Base-by-base conservation (phyloP, 164 flowering plant genomes). In the Dillenia suffruticosa region DNA sequence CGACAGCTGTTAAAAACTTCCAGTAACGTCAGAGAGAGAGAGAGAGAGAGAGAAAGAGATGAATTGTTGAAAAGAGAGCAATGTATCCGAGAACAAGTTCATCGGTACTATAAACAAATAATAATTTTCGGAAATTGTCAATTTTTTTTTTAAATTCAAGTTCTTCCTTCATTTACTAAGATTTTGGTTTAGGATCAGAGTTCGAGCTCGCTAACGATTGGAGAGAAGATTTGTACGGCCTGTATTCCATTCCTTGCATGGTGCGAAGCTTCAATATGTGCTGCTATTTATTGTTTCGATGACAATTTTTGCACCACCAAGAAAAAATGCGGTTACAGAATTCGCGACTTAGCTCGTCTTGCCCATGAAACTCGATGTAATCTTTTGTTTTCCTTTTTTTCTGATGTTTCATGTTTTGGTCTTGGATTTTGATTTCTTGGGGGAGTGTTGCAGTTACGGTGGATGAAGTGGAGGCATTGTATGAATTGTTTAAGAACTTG, bases 381-480 rank as follows among this genome's bases (percentile, higher is more conserved):
- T 11, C 26, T 54, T 9, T 22, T 54, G 22, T 9, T 9, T 44
- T 57, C 13, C 44, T 17, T 64, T 12, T 51, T 17, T 44, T 44
- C 53, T 8, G 1, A 4, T 52, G 26, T 2, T 53, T 26, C 6
- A n/a, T 24, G 32, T 40, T 17, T 47, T 45, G 22, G 2, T 52
- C 50, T 66, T 14, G 14, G 22, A 47, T 16, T 50, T 51, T 49
- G 11, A 22, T 49, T 47, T 16, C 12, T 15, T 11, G n/a, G 40
- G 43, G 49, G 47, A 10, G 44, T 68, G 55, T 53, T 72, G 78
- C 81, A 82, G 90, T 85, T 72, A 48, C 72, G n/a, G 76, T 81
- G 3, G 82, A 80, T 63, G 90, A 85, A 68, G 64, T 85, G 54
- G 87, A 85, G 67, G 84, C 85, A n/a, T 65, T 85, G 80, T 69